A percentile compares a stretch with the other conserved stretches of the same genome.
Conservation (phyloP, 2,329 filamentous ascomycete genomes). For the Venturia nashicola region DNA sequence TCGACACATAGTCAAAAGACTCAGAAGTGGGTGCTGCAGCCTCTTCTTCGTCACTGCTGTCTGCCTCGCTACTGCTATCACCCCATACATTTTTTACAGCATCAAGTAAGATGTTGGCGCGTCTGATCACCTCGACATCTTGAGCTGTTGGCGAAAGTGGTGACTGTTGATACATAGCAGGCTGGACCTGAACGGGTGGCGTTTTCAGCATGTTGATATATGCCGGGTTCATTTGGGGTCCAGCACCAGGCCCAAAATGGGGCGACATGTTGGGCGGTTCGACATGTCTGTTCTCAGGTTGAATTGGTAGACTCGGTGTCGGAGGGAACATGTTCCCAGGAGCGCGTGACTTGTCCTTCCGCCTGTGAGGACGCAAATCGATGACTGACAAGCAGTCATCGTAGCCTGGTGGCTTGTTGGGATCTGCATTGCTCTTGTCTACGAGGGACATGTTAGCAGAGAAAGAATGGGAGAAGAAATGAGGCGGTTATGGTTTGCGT, state of each 20-base stretch:
- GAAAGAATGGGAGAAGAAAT: neutral
- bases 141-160: neutral
- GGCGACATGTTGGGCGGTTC: neutral
- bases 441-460: neutral
- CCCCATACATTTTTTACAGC: neutral
- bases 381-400: neutral
- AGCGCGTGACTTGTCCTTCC: neutral
- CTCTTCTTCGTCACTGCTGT: neutral
- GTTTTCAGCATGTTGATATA: neutral
- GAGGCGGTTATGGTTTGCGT: neutral
- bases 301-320: neutral
- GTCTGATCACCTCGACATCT: neutral
- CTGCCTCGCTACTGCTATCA: neutral
- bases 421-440: neutral
- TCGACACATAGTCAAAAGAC: too few relatives aligned
- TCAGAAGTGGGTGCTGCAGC: neutral
- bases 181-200: neutral
- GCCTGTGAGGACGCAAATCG: slow-evolving; percentile 2
- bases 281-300: neutral
- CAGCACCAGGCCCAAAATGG: neutral
- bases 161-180: neutral
- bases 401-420: slow-evolving; percentile 5
- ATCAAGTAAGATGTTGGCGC: neutral
- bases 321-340: neutral
- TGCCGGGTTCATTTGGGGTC: neutral